Evolutionary conservation across 768 basidiomycete genomes (phyloP).

Genomic region (Royoungia palumana): DNA sequence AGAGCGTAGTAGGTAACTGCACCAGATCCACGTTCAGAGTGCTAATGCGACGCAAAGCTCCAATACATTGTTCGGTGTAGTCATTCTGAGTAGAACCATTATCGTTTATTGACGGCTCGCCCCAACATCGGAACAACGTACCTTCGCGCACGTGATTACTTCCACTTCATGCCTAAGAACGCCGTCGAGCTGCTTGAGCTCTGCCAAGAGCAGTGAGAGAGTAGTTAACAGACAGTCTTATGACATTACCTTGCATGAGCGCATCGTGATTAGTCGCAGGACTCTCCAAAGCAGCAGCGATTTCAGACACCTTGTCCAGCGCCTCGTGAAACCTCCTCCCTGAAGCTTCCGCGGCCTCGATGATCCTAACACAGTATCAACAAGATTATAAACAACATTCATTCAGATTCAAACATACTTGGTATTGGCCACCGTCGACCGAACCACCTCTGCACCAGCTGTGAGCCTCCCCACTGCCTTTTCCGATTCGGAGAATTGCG

Average conservation of each 20-base stretch:
- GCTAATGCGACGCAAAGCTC: conserved; percentile 71
- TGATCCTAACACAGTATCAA: conserved; percentile 37
- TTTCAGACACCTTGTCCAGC: conserved; percentile 52
- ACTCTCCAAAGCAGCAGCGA: conserved; percentile 51
- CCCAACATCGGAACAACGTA: conserved; percentile 20
- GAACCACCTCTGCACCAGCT: conserved; percentile 57
- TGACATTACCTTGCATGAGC: conserved; percentile 48
- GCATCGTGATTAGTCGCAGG: conserved; percentile 49
- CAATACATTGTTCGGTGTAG: conserved; percentile 65
- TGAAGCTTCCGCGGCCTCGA: conserved; percentile 59
- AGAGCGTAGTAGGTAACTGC: conserved; percentile 62
- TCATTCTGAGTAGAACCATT: conserved; percentile 51
- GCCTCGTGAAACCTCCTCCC: conserved; percentile 56
- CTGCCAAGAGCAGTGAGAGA: conserved; percentile 33
- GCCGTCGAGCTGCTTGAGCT: conserved; percentile 62
- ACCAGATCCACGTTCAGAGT: conserved; percentile 79
- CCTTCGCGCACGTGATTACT: conserved; percentile 54
- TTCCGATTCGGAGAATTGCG: conserved; percentile 54
- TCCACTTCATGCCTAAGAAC: conserved; percentile 59
- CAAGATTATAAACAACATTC: background rate
- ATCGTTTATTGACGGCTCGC: background rate
- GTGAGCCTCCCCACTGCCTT: conserved; percentile 50
- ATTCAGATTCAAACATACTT: conserved; percentile 36
- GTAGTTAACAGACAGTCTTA: background rate
- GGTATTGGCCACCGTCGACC: conserved; percentile 44